Evolutionary conservation across 2,329 filamentous ascomycete species (phyloP).

Genomic region (Exophiala spinifera): DNA sequence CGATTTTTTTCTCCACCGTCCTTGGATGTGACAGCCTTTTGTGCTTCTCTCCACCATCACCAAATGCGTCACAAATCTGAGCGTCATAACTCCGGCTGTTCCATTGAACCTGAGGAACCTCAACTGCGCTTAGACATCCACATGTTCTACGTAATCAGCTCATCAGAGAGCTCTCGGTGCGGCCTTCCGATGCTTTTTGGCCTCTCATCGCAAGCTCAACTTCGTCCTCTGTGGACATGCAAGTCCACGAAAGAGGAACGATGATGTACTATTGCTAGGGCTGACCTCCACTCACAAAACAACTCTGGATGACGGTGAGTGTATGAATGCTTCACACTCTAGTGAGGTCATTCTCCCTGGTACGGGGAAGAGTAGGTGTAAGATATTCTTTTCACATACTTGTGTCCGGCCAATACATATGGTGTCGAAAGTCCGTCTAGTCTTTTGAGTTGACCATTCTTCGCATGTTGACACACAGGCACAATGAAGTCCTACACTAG

Average conservation of each 20-base stretch:
- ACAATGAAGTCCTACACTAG: conserved; percentile 22
- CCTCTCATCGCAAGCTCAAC: too few relatives aligned
- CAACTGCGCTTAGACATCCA: too few relatives aligned
- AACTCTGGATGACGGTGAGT: background rate
- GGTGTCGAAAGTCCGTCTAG: background rate
- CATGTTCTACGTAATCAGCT: too few relatives aligned
- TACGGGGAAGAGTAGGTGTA: background rate
- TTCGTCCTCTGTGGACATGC: too few relatives aligned
- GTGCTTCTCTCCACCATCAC: background rate
- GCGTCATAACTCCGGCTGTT: background rate
- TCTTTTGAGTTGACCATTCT: background rate
- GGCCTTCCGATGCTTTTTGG: too few relatives aligned
- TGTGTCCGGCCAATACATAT: background rate
- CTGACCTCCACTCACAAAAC: background rate
- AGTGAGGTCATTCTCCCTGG: background rate
- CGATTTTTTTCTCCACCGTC: background rate
- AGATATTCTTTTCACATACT: too few relatives aligned
- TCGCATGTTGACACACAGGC: background rate
- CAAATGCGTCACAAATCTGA: background rate
- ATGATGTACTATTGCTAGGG: background rate
- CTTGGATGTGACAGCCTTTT: background rate
- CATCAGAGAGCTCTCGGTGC: too few relatives aligned
- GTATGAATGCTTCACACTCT: background rate
- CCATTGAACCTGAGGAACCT: too few relatives aligned
- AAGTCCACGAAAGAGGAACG: background rate